Evolutionary conservation across 352 stramenopile genomes (phyloP).

Genomic region (Blastocystis sp.): DNA sequence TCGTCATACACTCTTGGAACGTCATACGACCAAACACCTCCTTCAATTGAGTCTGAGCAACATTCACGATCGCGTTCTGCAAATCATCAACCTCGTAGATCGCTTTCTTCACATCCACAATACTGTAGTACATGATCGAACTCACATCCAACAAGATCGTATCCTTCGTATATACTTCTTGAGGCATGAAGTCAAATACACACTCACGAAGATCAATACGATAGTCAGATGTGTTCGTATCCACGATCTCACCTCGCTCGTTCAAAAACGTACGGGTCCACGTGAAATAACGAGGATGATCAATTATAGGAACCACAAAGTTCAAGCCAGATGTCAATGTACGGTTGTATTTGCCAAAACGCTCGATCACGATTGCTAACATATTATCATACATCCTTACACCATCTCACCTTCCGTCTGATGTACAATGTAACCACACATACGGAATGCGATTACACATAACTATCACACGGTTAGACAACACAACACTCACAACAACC

Average conservation of each 20-base stretch:
- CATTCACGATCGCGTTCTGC: constrained; percentile 72
- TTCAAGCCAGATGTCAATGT: constrained; percentile 71
- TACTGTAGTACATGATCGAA: constrained; percentile 73
- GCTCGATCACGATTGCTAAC: constrained; percentile 72
- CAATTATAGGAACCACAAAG: constrained; percentile 72
- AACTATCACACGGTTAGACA: not conserved
- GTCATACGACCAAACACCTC: constrained; percentile 74
- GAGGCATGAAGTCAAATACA: constrained; percentile 72
- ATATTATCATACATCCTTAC: not conserved
- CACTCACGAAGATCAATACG: constrained; percentile 72
- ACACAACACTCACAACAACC: not conserved
- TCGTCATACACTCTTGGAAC: constrained; percentile 72
- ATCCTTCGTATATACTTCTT: constrained; percentile 73
- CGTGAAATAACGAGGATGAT: constrained; percentile 70
- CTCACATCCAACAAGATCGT: constrained; percentile 72
- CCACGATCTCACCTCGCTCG: constrained; percentile 58
- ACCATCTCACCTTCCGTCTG: constrained; percentile 54
- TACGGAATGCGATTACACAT: not conserved
- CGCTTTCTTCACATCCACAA: constrained; percentile 73
- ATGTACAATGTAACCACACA: constrained; percentile 57
- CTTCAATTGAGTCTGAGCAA: constrained; percentile 73
- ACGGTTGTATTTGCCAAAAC: constrained; percentile 72
- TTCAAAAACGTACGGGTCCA: constrained; percentile 70
- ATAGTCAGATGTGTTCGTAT: constrained; percentile 67
- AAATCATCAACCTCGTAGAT: constrained; percentile 74